Base-by-base conservation (phyloP, 495 filamentous ascomycete species). In the Daldinia loculata region DNA sequence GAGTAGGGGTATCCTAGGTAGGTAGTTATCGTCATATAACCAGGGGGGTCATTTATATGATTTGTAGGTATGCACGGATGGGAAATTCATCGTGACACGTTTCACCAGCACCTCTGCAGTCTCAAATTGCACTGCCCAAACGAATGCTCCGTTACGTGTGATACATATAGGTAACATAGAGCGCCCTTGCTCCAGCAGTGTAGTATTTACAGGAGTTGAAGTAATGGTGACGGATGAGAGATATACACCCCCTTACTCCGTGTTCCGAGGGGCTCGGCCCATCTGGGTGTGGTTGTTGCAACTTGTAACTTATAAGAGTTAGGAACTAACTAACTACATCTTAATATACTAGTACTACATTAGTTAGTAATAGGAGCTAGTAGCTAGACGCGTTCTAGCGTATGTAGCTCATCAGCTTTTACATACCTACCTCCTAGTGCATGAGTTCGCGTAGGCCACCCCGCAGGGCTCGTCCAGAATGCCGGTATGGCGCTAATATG, bases 401-500 rank as follows among this genome's bases (percentile, higher is more conserved):
- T 36, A 3, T 3, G 11, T 36, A 36, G 30, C 30, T 32, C 11
- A 32, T 9, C 30, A 11, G 30, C 30, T 9, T 32, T 29, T n/a
- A n/a, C n/a, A n/a, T n/a, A n/a, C n/a, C n/a, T n/a, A n/a, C n/a
- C n/a, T n/a, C n/a, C n/a, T 32, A 32, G 39, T 9, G 17, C 7
- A 24, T 48, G 43, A 48, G 43, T 48, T 48, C 43, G 43, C 19
- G 43, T 48, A 48, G 8, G 8, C n/a, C 32, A 24, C 15, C 53
- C 30, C 30, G 17, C 17, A 34, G 30, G 53, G 30, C 55, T 57
- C 34, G 55, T 24, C 55, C 55, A 57, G 55, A 24, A 38, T 57
- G 34, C 32, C 32, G 55, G 55, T 57, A 57, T 32, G 55, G 55
- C 53, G 29, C 53, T 56, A 51, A 26, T 5, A 56, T 26, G 30